phyloP scores from a whole-genome alignment of 352 stramenopile genomes.

The Phytophthora foliorum region DNA sequence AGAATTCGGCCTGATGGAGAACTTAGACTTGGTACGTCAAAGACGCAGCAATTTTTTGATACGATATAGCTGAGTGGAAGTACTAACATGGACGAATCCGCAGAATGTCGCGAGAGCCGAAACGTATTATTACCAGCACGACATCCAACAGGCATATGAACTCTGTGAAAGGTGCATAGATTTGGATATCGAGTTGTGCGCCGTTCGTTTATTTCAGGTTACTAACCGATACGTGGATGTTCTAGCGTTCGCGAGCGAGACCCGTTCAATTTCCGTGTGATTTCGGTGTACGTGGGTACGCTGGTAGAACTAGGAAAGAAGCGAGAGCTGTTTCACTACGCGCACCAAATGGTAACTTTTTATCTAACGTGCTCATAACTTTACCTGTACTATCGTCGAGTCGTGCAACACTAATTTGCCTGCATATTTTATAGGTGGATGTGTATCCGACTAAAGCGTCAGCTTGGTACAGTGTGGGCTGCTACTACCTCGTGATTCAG shows the following conservation, averaged over 20 bases:
- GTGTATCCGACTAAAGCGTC: conserved; percentile 93
- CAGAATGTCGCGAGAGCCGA: conserved; percentile 84
- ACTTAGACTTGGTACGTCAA: conserved; percentile 72
- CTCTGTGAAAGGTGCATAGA: conserved; percentile 72
- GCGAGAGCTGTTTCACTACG: conserved; percentile 95
- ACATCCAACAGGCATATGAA: conserved; percentile 82
- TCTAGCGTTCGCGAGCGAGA: conserved; percentile 74
- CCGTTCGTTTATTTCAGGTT: too few species aligned
- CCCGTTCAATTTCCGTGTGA: conserved; percentile 85
- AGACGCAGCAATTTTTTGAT: not conserved
- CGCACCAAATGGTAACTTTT: conserved; percentile 92
- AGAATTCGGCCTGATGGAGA: conserved; percentile 59
- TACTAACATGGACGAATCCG: conserved; percentile 19
- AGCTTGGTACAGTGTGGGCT: conserved; percentile 97
- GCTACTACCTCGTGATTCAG: conserved; percentile 96
- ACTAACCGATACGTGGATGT: conserved; percentile 4
- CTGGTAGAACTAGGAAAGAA: conserved; percentile 94
- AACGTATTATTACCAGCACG: conserved; percentile 89
- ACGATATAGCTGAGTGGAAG: not conserved
- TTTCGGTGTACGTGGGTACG: conserved; percentile 90
- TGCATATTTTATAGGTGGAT: conserved; percentile 75
- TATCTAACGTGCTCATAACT: not conserved
- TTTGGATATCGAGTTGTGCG: too few species aligned
- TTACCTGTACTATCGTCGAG: not conserved
- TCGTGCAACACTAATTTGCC: not conserved